Conservation (phyloP, 495 filamentous ascomycete genomes). For the Lepraria neglecta region DNA sequence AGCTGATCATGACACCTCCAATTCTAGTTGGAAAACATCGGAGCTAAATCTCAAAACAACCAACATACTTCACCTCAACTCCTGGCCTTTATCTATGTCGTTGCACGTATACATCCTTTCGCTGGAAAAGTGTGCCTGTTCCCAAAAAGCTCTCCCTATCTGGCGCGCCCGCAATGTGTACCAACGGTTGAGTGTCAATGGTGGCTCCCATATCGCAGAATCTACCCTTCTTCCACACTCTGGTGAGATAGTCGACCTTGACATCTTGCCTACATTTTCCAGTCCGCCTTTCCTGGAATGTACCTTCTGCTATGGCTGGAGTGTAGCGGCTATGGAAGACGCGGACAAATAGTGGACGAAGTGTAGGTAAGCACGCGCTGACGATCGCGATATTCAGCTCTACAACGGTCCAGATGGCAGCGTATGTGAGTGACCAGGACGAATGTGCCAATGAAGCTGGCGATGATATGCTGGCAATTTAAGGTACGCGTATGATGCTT, state of each 20-base stretch:
- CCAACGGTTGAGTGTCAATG: neutral
- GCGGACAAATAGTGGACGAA: constrained; percentile 21
- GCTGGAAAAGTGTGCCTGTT: neutral
- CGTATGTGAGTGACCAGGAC: constrained; percentile 1
- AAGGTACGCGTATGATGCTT: constrained; percentile 7
- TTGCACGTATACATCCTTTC: neutral
- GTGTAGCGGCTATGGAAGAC: neutral
- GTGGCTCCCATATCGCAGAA: neutral
- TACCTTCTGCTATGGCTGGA: too few species aligned
- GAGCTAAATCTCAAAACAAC: too few species aligned
- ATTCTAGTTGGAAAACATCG: too few species aligned
- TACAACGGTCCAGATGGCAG: constrained; percentile 21
- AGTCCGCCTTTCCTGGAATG: too few species aligned
- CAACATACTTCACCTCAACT: too few species aligned
- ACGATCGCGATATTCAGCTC: constrained; percentile 27
- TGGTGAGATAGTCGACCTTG: too few species aligned
- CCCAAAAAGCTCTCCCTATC: neutral
- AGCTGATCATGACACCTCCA: too few species aligned
- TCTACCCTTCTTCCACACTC: too few species aligned
- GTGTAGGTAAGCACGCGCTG: constrained; percentile 38
- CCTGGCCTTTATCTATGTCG: too few species aligned
- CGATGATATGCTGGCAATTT: neutral
- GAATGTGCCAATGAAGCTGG: constrained; percentile 3
- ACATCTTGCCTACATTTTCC: too few species aligned
- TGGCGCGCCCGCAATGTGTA: neutral